Conservation (phyloP, 2,329 filamentous ascomycete genomes). For the Coccinonectria pachysandricola region DNA sequence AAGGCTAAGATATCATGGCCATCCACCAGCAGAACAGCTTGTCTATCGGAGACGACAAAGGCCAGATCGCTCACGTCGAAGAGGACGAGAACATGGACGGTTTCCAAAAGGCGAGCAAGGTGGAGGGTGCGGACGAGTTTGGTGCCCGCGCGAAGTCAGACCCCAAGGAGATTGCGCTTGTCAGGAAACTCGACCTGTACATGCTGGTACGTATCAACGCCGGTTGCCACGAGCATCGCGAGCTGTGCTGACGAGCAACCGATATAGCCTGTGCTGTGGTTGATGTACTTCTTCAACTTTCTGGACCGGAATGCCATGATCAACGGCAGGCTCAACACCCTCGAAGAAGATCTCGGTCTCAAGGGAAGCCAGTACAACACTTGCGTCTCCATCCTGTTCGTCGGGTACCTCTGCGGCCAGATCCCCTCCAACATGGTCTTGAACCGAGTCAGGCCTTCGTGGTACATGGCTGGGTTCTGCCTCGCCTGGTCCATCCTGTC, state of each 20-base stretch:
- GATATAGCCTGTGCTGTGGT: constrained; percentile 23
- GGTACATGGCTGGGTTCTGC: constrained; percentile 31
- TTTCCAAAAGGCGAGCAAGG: background rate
- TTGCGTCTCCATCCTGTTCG: constrained; percentile 26
- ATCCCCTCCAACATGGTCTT: constrained; percentile 33
- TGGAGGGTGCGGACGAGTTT: background rate
- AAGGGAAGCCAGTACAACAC: constrained; percentile 26
- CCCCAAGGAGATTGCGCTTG: constrained; percentile 7
- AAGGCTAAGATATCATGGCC: too few relatives aligned
- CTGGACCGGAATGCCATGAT: constrained; percentile 47
- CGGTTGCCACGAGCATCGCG: too few relatives aligned
- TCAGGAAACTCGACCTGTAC: constrained; percentile 6
- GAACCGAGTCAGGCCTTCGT: constrained; percentile 30
- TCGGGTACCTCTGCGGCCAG: constrained; percentile 26
- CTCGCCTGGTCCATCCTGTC: constrained; percentile 30
- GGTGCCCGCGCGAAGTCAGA: background rate
- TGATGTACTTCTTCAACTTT: constrained; percentile 32
- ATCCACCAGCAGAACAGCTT: background rate
- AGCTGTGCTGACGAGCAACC: too few relatives aligned
- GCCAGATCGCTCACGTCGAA: background rate
- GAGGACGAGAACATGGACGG: background rate
- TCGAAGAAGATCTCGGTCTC: constrained; percentile 42
- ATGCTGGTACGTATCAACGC: constrained; percentile 1
- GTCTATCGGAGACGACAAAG: background rate
- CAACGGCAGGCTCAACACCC: constrained; percentile 41